Evolutionary conservation across 2,329 filamentous ascomycete genomes (phyloP), one percentile per base, ranked within the genome.

Genomic region (Penicillium decumbens): DNA sequence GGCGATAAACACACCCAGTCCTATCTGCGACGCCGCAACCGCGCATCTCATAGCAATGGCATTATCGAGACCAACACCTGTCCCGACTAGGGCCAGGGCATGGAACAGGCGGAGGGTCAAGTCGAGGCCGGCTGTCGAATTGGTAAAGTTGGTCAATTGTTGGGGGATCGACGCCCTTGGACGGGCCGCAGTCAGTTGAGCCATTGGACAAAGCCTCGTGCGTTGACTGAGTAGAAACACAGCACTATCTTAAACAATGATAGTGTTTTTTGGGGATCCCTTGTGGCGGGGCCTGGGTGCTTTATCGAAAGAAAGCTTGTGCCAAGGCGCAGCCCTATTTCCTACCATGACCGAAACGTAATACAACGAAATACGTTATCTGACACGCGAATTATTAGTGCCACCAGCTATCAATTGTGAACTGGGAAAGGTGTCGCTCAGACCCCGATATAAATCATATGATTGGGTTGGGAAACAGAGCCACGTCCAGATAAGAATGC

Each of bases 11-110:
- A 33, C 54, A 74, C 74, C 70, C 40, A 76, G 50, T 15, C 68
- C 69, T 41, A 76, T 62, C 45, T 75, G 68, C 12, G 59, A 58
- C 42, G 68, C 65, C 5, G 69, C 65, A 9, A 60, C 61, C 2
- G 60, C 51, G 64, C 68, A 76, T 27, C 60, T 59, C 9, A 60
- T 55, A 7, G 63, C 58, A 35, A 66, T 60, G 23, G 47, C 50
- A 8, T 60, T 47, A 13, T 61, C 58, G n/a, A 54, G 33, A 20
- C 35, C 35, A 39, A 53, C 10, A 33, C 48, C 51, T n/a, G 32
- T 41, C 10, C 39, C 55, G 18, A 60, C 46, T 23, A 49, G 49
- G n/a, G 44, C 28, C 35, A 59, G 45, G 5, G 49, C 50, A 41
- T 60, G 56, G 45, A 57, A 6, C 25, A 60, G 42, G 20, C 57